These are phyloP conservation scores for Chaetomium globosum DNA, from an alignment of 2,329 filamentous ascomycete genomes.

Conservation along the genomic window DNA sequence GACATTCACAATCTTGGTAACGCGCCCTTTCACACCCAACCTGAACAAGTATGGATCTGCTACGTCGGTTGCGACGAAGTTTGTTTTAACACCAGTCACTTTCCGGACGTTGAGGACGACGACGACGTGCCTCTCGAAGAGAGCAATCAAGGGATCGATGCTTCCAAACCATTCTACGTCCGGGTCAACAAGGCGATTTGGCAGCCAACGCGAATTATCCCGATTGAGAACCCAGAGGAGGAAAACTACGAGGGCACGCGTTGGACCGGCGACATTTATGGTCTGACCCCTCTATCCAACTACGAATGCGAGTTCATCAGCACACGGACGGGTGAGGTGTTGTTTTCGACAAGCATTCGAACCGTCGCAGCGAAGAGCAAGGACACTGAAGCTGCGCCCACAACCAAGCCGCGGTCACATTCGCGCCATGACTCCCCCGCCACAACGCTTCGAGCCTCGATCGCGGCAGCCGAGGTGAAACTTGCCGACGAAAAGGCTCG, in stretches of 20 bases:
- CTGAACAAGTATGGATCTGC: slow-evolving; percentile 77
- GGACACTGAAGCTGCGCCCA: slow-evolving; percentile 44
- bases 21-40: slow-evolving; percentile 70
- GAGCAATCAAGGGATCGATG: slow-evolving; percentile 59
- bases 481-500: slow-evolving; percentile 69
- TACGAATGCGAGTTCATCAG: slow-evolving; percentile 79
- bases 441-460: slow-evolving; percentile 75
- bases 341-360: slow-evolving; percentile 73
- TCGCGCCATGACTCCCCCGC: slow-evolving; percentile 74
- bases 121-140: slow-evolving; percentile 46
- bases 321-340: slow-evolving; percentile 63
- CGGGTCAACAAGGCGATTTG: slow-evolving; percentile 77
- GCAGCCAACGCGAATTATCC: slow-evolving; percentile 74
- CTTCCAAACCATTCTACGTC: slow-evolving; percentile 75
- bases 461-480: slow-evolving; percentile 70
- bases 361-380: slow-evolving; percentile 58
- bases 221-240: slow-evolving; percentile 46
- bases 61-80: slow-evolving; percentile 78
- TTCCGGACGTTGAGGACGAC: slow-evolving; percentile 47
- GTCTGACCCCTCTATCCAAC: slow-evolving; percentile 70
- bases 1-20: slow-evolving; percentile 77
- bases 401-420: slow-evolving; percentile 58
- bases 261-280: slow-evolving; percentile 73
- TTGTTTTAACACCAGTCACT: slow-evolving; percentile 72
- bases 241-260: slow-evolving; percentile 50